phyloP scores from a whole-genome alignment of 148 eudicot species.

The Camellia sinensis region DNA sequence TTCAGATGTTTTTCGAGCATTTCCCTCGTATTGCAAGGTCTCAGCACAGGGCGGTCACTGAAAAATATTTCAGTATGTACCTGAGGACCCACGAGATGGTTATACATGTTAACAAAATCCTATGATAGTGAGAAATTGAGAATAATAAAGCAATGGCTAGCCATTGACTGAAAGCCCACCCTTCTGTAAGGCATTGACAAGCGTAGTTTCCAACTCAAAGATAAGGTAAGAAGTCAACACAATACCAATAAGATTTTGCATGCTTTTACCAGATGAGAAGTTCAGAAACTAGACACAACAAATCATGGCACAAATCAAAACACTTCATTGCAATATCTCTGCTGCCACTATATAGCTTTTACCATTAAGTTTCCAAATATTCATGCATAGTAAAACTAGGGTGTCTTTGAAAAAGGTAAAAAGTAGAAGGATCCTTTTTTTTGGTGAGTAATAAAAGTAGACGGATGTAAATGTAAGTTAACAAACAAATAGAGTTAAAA shows the following conservation, averaged over 20 bases:
- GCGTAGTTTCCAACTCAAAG: not conserved
- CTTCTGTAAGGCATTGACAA: not conserved
- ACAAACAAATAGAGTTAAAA: not conserved
- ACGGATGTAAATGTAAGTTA: not conserved
- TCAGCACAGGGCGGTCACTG: conserved; percentile 69
- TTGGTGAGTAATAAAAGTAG: too few species aligned
- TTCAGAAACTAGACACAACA: not conserved
- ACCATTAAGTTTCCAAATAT: not conserved
- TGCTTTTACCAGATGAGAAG: not conserved
- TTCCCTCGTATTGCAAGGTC: conserved; percentile 80
- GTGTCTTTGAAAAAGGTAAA: not conserved
- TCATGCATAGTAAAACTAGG: not conserved
- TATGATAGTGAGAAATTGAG: too few species aligned
- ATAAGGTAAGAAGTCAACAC: not conserved
- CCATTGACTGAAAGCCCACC: not conserved
- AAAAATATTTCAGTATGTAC: conserved; percentile 91
- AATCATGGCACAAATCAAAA: not conserved
- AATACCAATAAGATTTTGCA: not conserved
- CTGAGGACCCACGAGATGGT: conserved; percentile 36
- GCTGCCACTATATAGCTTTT: not conserved
- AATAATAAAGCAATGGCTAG: not conserved
- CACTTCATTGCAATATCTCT: not conserved
- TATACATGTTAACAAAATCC: not conserved
- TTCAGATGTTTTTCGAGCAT: conserved; percentile 75
- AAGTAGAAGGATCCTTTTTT: not conserved